Percentiles rank a stretch among this genome's conserved stretches.
These are phyloP conservation scores for Starmerella stigmatis DNA, from an alignment of 805 yeast species.

Conservation along the genomic window DNA sequence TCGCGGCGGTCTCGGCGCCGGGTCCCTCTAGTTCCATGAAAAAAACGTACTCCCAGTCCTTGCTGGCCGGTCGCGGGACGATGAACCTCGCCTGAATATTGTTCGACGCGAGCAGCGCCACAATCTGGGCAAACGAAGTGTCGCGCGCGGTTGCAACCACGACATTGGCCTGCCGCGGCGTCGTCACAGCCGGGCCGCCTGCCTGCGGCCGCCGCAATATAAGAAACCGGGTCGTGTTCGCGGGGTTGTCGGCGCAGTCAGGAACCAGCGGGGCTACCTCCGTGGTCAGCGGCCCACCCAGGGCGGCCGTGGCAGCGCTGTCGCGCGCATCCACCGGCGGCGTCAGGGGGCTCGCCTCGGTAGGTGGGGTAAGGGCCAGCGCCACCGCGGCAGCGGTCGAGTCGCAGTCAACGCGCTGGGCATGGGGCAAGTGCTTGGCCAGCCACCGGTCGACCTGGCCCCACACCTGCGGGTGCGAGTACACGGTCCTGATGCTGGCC, in stretches of 20 bases:
- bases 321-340: conserved; percentile 30
- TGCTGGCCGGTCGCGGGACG: conserved; percentile 4
- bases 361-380: conserved; percentile 33
- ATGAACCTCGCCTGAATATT: neutral
- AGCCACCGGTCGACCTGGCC: conserved; percentile 69
- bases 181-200: no score
- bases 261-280: conserved; percentile 43
- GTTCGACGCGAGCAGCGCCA: neutral
- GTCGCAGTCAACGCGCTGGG: conserved; percentile 50
- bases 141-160: neutral
- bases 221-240: conserved; percentile 79
- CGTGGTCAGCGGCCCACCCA: conserved; percentile 55
- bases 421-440: conserved; percentile 28
- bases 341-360: neutral
- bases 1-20: neutral
- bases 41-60: conserved; percentile 1
- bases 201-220: conserved; percentile 34
- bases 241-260: conserved; percentile 59
- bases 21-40: neutral
- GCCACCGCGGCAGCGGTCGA: conserved; percentile 85
- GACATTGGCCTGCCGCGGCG: neutral
- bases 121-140: neutral
- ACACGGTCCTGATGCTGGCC: conserved; percentile 43
- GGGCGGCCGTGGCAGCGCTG: conserved; percentile 64
- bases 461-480: conserved; percentile 98